Evolutionary conservation across 306 rosid species (phyloP), one percentile per base, ranked within the genome.

Genomic region (Dicorynia guianensis): DNA sequence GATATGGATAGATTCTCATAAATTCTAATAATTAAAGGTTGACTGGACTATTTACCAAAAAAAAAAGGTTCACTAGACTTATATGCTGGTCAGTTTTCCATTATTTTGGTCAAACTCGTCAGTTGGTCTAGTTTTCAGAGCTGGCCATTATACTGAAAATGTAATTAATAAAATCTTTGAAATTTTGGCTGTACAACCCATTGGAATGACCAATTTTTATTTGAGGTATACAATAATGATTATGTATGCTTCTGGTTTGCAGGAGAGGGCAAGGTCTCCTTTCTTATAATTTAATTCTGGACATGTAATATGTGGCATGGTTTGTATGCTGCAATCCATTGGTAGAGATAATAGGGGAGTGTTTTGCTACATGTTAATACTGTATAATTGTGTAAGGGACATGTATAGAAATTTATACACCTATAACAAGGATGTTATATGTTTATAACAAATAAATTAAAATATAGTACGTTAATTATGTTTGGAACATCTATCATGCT

Each of bases 181-280:
- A 70, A 61, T 30, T 8, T 62, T 73, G 33, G 12, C 55, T 67
- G 53, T 43, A 13, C 30, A 59, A 43, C 63, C 60, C 17, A 19
- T 54, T 53, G 63, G 43, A 25, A 8, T 50, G 6, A 11, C 25
- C 11, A 20, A 63, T 47, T 25, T 7, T 58, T 20, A 39, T 66
- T 30, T 55, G 61, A 66, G 65, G 8, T 72, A 14, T 38, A 56
- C 4, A 62, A 59, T 46, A 79, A 63, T 69, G 61, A 15, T 40
- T 9, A 49, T 68, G 30, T 59, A 38, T 68, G 44, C 36, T 63
- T 15, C 8, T 61, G 50, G 56, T 79, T 47, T 82, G 49, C 81
- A 94, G 98, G 98, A 82, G 82, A 90, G 81, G 77, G 90, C 88
- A 75, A 88, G 76, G 81, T 86, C 80, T 87, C 54, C 67, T 82